phyloP scores from a whole-genome alignment of 306 rosid species.

The Begonia peltatifolia region DNA sequence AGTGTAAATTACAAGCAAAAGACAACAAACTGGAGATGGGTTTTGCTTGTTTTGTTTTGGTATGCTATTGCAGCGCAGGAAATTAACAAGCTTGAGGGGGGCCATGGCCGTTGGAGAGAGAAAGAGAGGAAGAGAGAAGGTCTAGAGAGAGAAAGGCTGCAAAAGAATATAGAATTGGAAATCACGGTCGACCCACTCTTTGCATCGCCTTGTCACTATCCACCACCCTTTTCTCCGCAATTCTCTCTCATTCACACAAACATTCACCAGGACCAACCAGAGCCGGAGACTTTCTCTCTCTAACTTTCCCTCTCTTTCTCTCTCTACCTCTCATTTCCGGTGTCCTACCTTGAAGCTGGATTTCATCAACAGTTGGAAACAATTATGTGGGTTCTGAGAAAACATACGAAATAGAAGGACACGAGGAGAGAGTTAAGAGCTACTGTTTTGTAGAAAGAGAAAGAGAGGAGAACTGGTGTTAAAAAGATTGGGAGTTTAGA shows the following conservation, averaged over 20 bases:
- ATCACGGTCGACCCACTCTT: constrained; percentile 65
- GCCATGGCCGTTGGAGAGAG: constrained; percentile 8
- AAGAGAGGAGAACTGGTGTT: too few species aligned
- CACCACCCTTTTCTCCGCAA: constrained; percentile 55
- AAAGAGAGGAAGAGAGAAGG: constrained; percentile 6
- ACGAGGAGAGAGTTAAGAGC: too few species aligned
- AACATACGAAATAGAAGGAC: too few species aligned
- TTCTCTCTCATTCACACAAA: constrained; percentile 23
- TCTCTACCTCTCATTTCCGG: background rate
- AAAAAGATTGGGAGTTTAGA: too few species aligned
- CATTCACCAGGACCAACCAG: too few species aligned
- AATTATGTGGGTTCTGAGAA: too few species aligned
- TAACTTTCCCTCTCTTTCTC: background rate
- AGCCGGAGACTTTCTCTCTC: constrained; percentile 1
- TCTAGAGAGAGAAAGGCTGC: constrained; percentile 45
- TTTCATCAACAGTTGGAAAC: too few species aligned
- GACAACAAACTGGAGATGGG: constrained; percentile 16
- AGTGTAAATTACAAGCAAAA: background rate
- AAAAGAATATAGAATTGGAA: constrained; percentile 75
- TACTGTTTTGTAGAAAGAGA: too few species aligned
- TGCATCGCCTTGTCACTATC: constrained; percentile 62
- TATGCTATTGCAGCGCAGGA: constrained; percentile 18
- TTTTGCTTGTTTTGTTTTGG: constrained; percentile 17
- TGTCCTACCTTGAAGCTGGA: too few species aligned
- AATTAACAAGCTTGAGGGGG: constrained; percentile 28